These are phyloP conservation scores for Drosera capensis DNA, from an alignment of 148 eudicot species.

Conservation along the genomic window DNA sequence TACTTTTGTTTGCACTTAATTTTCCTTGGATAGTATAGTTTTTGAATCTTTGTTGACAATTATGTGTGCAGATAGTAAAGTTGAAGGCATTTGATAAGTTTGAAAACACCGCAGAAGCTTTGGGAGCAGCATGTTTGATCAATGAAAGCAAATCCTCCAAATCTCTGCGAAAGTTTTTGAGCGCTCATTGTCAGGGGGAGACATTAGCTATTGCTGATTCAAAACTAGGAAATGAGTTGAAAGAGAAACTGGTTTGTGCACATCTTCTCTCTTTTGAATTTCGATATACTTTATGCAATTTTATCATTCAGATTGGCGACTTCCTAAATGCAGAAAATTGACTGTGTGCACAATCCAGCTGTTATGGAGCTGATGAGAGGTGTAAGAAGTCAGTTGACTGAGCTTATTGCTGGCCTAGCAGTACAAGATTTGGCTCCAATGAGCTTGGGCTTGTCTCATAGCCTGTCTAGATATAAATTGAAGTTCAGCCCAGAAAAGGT, in stretches of 20 bases:
- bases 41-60: background rate
- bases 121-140: slow-evolving; percentile 57
- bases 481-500: slow-evolving; percentile 99
- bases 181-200: slow-evolving; percentile 74
- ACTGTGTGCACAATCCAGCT: slow-evolving; percentile 72
- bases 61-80: slow-evolving; percentile 46
- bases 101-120: slow-evolving; percentile 85
- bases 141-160: slow-evolving; percentile 85
- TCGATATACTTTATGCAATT: background rate
- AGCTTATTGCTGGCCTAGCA: slow-evolving; percentile 76
- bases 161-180: slow-evolving; percentile 72
- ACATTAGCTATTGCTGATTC: slow-evolving; percentile 87
- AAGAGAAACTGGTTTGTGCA: slow-evolving; percentile 70
- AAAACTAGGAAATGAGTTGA: slow-evolving; percentile 79
- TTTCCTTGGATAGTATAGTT: background rate
- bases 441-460: slow-evolving; percentile 99
- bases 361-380: slow-evolving; percentile 97
- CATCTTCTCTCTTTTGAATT: background rate
- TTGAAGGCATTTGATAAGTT: slow-evolving; percentile 90
- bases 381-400: slow-evolving; percentile 76
- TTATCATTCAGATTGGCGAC: too few relatives aligned
- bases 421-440: slow-evolving; percentile 90
- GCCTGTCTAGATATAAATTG: slow-evolving; percentile 78
- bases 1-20: background rate
- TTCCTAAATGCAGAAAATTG: slow-evolving; percentile 90